Conservation (phyloP, 495 filamentous ascomycete species). For the Penicillium ochrochloron region DNA sequence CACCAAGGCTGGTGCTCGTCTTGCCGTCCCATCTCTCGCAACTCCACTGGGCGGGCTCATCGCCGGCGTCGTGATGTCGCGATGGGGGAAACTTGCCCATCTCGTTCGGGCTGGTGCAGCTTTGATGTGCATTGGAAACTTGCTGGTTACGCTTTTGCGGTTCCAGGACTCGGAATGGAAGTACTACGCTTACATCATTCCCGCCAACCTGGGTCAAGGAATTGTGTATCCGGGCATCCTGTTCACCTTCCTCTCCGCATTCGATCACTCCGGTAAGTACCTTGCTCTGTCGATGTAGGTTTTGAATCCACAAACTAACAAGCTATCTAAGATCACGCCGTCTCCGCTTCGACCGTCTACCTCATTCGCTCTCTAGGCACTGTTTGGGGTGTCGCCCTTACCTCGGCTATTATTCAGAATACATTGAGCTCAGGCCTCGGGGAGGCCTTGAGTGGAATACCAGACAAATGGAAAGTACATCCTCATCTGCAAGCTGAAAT, state of each 20-base stretch:
- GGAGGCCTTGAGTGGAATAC: conserved; percentile 61
- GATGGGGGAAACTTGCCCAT: conserved; percentile 60
- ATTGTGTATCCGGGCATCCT: conserved; percentile 67
- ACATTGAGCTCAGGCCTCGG: conserved; percentile 61
- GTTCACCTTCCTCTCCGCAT: conserved; percentile 66
- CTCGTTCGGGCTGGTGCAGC: conserved; percentile 59
- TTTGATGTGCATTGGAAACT: conserved; percentile 64
- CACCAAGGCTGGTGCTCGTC: conserved; percentile 60
- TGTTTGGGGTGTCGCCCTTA: conserved; percentile 67
- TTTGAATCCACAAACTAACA: neutral
- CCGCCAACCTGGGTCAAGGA: conserved; percentile 66
- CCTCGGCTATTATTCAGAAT: conserved; percentile 66
- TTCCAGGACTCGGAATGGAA: conserved; percentile 67
- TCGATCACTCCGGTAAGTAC: conserved; percentile 60
- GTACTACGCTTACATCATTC: conserved; percentile 65
- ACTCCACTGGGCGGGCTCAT: conserved; percentile 65
- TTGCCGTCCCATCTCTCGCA: conserved; percentile 64
- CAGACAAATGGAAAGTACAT: conserved; percentile 69
- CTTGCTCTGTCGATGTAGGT: conserved; percentile 1
- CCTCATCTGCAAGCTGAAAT: conserved; percentile 33
- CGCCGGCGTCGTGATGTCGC: conserved; percentile 66
- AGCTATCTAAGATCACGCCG: conserved; percentile 58
- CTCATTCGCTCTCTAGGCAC: conserved; percentile 66
- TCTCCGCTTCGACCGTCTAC: conserved; percentile 66
- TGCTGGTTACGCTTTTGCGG: conserved; percentile 55